A percentile compares a stretch with the other conserved stretches of the same genome.
phyloP scores from a whole-genome alignment of 1,284 basidiomycete genomes.

The Volvariella surrecta region DNA sequence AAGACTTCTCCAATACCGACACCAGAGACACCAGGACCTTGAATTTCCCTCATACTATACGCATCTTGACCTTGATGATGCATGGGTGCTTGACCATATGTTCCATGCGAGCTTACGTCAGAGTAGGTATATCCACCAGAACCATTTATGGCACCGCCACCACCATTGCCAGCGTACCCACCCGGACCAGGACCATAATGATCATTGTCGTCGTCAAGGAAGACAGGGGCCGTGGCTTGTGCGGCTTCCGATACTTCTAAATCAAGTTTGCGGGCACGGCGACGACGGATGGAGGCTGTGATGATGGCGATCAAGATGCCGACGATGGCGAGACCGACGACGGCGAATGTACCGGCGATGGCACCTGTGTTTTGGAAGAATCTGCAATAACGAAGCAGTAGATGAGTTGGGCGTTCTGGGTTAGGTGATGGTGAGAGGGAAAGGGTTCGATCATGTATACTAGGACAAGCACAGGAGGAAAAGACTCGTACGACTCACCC shows the following conservation, averaged over 20 bases:
- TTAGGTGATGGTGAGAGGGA: no score
- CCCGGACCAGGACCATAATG: conserved; percentile 17
- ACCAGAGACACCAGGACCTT: conserved; percentile 14
- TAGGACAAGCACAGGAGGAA: no score
- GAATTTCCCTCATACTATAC: conserved; percentile 48
- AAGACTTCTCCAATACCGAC: conserved; percentile 27
- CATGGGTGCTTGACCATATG: conserved; percentile 46
- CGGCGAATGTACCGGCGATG: conserved; percentile 61
- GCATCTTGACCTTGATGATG: conserved; percentile 21
- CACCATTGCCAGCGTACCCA: conserved; percentile 14
- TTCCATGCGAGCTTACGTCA: conserved; percentile 52
- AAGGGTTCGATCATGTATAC: no score
- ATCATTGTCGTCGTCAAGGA: conserved; percentile 44
- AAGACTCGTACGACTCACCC: no score
- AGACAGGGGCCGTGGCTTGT: conserved; percentile 38
- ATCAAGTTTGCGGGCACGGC: conserved; percentile 57
- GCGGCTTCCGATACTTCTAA: conserved; percentile 55
- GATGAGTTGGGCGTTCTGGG: no score
- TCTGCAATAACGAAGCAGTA: no score
- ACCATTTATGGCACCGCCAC: conserved; percentile 14
- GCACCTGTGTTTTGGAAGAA: conserved; percentile 67
- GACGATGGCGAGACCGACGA: conserved; percentile 51
- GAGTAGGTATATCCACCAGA: conserved; percentile 32
- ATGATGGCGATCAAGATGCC: conserved; percentile 43
- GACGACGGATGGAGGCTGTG: conserved; percentile 47